Conservation (phyloP, 192 early-diverging fungal genomes). For the Coemansia sp. region DNA sequence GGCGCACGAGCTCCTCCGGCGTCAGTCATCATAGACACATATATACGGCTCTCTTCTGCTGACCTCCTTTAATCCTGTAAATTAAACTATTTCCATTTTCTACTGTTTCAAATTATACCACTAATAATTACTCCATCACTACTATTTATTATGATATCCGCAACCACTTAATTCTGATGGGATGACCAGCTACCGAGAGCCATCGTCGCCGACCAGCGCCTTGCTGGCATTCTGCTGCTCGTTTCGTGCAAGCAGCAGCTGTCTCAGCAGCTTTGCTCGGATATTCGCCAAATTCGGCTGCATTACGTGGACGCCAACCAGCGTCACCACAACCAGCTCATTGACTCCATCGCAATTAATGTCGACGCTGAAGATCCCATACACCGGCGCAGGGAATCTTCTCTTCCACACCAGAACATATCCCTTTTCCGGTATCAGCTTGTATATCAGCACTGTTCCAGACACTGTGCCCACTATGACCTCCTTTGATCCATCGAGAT, state of each 20-base stretch:
- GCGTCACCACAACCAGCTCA: constrained; percentile 55
- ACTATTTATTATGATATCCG: too few species aligned
- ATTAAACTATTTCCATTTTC: background rate
- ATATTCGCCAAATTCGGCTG: constrained; percentile 48
- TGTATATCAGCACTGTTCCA: constrained; percentile 50
- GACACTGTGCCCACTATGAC: constrained; percentile 48
- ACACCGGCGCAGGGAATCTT: constrained; percentile 47
- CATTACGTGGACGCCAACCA: constrained; percentile 52
- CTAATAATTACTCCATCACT: background rate
- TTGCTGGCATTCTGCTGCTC: constrained; percentile 10
- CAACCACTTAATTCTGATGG: too few species aligned
- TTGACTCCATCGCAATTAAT: constrained; percentile 54
- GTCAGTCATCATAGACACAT: too few species aligned
- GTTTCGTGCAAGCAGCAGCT: constrained; percentile 27
- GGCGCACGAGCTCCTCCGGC: too few species aligned
- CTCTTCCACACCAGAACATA: constrained; percentile 52
- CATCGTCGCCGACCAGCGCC: background rate
- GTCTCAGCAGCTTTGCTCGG: constrained; percentile 38
- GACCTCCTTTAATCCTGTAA: background rate
- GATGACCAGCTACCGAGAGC: too few species aligned
- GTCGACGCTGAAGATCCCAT: constrained; percentile 47
- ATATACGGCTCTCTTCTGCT: background rate
- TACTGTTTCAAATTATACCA: background rate
- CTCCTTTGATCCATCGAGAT: constrained; percentile 42
- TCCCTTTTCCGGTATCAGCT: constrained; percentile 33